Conservation (phyloP, 1,284 basidiomycete genomes). For the Cryptococcus deneoformans region DNA sequence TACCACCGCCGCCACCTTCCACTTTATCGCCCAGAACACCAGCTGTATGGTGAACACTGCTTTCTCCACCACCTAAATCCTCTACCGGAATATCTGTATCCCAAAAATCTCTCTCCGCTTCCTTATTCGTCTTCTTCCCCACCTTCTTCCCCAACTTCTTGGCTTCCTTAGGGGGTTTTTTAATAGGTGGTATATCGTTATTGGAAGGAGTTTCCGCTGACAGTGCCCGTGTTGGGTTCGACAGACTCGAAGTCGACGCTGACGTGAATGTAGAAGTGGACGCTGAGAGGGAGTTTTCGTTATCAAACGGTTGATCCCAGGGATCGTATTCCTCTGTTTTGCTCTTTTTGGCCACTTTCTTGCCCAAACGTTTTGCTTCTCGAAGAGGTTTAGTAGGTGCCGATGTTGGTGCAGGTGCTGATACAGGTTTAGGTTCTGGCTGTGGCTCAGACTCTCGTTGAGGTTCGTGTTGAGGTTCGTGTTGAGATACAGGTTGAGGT, state of each 20-base stretch:
- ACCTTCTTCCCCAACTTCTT: conserved; percentile 6
- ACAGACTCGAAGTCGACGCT: not conserved
- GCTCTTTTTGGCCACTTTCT: conserved; percentile 28
- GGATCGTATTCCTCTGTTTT: conserved; percentile 17
- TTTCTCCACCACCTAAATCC: not conserved
- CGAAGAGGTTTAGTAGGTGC: conserved; percentile 24
- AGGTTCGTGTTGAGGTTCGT: not conserved
- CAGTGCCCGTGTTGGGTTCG: not conserved
- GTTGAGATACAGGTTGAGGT: not conserved
- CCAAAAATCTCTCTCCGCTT: conserved; percentile 1
- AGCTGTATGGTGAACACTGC: not conserved
- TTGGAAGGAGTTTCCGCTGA: not conserved
- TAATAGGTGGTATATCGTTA: not conserved
- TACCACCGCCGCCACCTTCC: not conserved
- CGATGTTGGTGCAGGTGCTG: conserved; percentile 6
- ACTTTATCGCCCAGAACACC: not conserved
- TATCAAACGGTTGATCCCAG: conserved; percentile 4
- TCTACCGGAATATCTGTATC: not conserved
- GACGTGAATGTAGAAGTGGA: not conserved
- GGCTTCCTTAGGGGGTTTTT: not conserved
- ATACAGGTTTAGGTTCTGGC: not conserved
- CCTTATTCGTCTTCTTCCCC: not conserved
- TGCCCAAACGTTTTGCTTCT: conserved; percentile 36
- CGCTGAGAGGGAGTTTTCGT: not conserved
- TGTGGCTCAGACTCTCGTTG: not conserved